Base-by-base conservation (phyloP, 148 eudicot species). In the Simmondsia chinensis region DNA sequence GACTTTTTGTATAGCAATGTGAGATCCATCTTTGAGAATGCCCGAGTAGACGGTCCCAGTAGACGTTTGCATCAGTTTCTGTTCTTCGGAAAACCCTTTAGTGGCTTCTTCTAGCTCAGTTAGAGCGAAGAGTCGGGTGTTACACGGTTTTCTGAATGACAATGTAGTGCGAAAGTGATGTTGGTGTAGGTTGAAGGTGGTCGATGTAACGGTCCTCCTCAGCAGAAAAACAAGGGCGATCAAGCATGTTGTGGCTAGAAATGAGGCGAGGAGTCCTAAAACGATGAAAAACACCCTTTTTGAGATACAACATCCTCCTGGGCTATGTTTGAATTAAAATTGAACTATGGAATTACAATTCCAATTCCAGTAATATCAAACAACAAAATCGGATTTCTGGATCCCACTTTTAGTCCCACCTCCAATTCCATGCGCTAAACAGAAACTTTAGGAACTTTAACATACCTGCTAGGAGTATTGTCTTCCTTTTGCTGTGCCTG, bases 31-130 rank as follows among this genome's bases (percentile, higher is more conserved):
- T 11, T 27, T 53, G 28, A 87, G 82, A 34, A 57, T 50, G 34
- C 94, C 96, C 0, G 66, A 49, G 63, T 73, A 83, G 27, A 80
- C 59, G 35, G 60, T 49, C 43, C 66, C 67, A 33, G 44, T 63
- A 33, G 39, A 38, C 46, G 59, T 56, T 11, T 59, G 64, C 45
- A 54, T 56, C 22, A 68, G 67, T 51, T 60, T 76, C 44, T 63
- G 74, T 24, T 20, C 54, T 19, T 70, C 76, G 9, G 57, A 48
- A 33, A 82, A 87, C 16, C 82, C 77, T 18, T 65, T 65, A 41
- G 96, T 83, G 44, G 96, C 96, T 63, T 66, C 77, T 52, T 79
- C 80, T 48, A 87, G 62, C 68, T 87, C 96, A 46, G 59, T 66
- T 42, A 69, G 67, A 50, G 76, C 58, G 63, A 87, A 79, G 32